Conservation (phyloP, 176 grass and related monocot species). For the Carex cristatella region DNA sequence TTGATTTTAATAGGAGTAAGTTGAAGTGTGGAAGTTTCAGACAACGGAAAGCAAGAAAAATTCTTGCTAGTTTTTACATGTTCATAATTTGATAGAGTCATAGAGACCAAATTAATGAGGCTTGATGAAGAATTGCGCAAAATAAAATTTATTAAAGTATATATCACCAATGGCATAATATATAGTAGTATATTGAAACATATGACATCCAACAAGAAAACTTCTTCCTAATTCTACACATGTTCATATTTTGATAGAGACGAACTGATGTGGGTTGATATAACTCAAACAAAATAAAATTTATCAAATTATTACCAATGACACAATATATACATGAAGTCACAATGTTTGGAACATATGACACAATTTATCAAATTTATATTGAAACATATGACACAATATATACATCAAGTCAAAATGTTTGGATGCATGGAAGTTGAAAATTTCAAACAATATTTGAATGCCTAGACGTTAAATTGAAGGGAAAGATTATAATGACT, state of each 20-base stretch:
- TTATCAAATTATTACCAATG: background rate
- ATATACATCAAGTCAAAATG: background rate
- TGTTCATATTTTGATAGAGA: background rate
- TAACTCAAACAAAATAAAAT: background rate
- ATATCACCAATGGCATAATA: background rate
- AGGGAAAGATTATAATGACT: background rate
- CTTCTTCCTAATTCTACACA: background rate
- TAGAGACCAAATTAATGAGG: background rate
- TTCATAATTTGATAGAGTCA: background rate
- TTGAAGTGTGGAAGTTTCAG: slow-evolving; percentile 6
- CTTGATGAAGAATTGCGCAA: background rate
- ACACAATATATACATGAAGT: background rate
- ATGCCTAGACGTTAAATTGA: background rate
- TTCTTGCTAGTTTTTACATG: background rate
- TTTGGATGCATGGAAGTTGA: background rate
- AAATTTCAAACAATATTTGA: background rate
- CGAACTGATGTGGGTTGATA: background rate
- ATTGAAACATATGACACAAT: background rate
- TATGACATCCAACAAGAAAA: background rate
- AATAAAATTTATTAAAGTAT: background rate
- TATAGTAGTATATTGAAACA: background rate
- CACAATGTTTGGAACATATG: background rate
- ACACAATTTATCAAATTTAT: background rate
- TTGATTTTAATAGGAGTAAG: background rate
- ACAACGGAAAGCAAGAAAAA: background rate